These are phyloP conservation scores for Solanum acaule DNA, from an alignment of 257 asterid species.

Conservation along the genomic window DNA sequence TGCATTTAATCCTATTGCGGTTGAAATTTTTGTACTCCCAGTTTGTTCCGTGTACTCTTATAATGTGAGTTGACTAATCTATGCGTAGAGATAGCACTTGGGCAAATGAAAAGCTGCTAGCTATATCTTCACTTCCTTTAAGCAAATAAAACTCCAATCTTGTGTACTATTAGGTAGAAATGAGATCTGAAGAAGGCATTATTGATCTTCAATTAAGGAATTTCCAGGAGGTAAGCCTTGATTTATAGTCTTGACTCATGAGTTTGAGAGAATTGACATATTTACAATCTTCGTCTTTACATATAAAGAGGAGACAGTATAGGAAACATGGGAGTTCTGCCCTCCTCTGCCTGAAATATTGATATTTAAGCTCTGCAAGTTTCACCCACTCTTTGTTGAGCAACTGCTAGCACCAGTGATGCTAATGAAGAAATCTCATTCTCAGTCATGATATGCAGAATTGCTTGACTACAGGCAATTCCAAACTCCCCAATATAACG, in stretches of 20 bases:
- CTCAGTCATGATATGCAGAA: neutral
- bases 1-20: neutral
- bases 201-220: neutral
- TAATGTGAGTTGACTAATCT: neutral
- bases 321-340: neutral
- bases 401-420: neutral
- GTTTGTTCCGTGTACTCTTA: neutral
- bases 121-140: neutral
- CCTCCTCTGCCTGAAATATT: neutral
- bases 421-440: neutral
- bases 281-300: neutral
- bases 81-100: neutral
- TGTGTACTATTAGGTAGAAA: neutral
- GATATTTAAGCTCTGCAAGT: neutral
- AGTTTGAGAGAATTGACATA: neutral
- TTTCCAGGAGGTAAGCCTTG: neutral
- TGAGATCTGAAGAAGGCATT: neutral
- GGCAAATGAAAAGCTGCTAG: neutral
- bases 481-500: neutral
- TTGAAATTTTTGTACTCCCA: neutral
- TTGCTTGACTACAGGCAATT: neutral
- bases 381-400: neutral
- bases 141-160: neutral
- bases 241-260: neutral
- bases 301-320: neutral